Evolutionary conservation across 345 rosid genomes (phyloP).

Genomic region (Acer negundo): DNA sequence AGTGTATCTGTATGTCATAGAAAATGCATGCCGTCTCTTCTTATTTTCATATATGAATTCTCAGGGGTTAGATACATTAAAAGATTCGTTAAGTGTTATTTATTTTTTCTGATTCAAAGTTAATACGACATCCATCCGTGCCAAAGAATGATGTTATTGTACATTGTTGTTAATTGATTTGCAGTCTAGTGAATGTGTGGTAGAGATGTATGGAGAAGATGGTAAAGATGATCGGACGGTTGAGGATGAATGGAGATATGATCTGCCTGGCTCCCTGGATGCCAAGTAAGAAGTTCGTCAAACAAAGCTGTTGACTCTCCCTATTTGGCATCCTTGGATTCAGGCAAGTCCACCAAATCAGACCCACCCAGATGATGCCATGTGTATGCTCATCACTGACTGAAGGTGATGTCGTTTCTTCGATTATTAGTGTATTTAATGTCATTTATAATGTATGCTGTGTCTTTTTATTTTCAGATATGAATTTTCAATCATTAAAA

Average conservation of each 20-base stretch:
- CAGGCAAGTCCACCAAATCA: conserved; percentile 19
- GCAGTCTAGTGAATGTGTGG: neutral
- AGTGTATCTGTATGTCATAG: neutral
- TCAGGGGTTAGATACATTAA: neutral
- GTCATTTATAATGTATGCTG: too few relatives aligned
- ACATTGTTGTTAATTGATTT: neutral
- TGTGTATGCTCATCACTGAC: neutral
- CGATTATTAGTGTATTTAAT: too few relatives aligned
- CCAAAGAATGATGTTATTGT: too few relatives aligned
- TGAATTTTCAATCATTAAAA: too few relatives aligned
- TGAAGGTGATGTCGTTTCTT: too few relatives aligned
- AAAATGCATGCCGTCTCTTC: neutral
- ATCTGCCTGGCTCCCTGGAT: conserved; percentile 43
- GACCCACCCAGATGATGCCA: neutral
- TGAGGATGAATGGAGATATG: neutral
- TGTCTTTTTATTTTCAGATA: too few relatives aligned
- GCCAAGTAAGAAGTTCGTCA: conserved; percentile 31
- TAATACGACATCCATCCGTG: too few relatives aligned
- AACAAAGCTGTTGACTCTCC: conserved; percentile 2
- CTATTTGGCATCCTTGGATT: conserved; percentile 33
- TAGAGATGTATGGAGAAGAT: neutral
- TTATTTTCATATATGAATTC: too few relatives aligned
- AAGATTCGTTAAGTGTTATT: too few relatives aligned
- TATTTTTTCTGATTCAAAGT: too few relatives aligned
- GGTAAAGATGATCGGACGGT: neutral